These are phyloP conservation scores for Globisporangium iwayamae DNA, from an alignment of 352 stramenopile genomes.

Conservation along the genomic window DNA sequence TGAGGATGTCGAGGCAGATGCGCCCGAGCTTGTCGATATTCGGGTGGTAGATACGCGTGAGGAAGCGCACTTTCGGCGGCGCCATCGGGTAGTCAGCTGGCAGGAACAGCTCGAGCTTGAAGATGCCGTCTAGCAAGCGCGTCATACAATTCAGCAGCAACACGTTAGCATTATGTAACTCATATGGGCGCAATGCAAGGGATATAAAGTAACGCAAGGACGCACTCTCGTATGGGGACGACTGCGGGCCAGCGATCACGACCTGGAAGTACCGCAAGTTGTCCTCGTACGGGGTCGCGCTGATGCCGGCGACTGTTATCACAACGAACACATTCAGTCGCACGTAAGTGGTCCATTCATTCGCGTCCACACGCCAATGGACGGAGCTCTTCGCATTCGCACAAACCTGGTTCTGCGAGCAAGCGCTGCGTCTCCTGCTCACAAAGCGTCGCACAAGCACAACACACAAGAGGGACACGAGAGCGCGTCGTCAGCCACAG, in stretches of 20 bases:
- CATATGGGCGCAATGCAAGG: neutral
- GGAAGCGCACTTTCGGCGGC: conserved; percentile 95
- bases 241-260: conserved; percentile 94
- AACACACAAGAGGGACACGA: neutral
- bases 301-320: conserved; percentile 91
- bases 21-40: conserved; percentile 98
- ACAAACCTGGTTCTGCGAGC: conserved; percentile 88
- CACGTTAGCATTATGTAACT: neutral
- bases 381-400: neutral
- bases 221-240: conserved; percentile 94
- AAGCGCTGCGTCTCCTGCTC: conserved; percentile 93
- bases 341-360: neutral
- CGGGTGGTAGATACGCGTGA: conserved; percentile 98
- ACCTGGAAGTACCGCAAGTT: conserved; percentile 99
- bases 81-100: conserved; percentile 97
- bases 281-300: conserved; percentile 95
- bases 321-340: neutral
- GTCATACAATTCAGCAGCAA: neutral
- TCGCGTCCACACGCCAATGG: neutral
- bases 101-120: conserved; percentile 97
- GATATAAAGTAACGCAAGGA: conserved; percentile 12
- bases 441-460: neutral
- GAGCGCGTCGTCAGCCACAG: neutral
- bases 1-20: conserved; percentile 99
- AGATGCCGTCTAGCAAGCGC: conserved; percentile 72